phyloP scores from a whole-genome alignment of 805 yeast genomes.

The Dipodascus geniculatus region DNA sequence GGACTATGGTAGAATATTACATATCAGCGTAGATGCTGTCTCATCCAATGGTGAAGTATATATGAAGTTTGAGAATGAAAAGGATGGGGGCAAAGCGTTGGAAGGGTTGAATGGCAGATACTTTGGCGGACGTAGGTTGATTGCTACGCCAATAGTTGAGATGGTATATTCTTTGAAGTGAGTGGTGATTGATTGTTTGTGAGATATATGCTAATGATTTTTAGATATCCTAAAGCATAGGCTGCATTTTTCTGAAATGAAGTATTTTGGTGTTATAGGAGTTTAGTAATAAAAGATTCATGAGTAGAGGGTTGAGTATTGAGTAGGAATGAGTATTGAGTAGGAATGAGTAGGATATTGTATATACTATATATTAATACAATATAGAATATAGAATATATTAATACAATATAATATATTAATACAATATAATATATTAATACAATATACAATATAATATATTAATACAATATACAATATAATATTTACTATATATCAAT shows the following conservation, averaged over 20 bases:
- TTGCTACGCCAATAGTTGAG: constrained; percentile 22
- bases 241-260: too few species aligned
- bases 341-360: too few species aligned
- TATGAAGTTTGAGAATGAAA: constrained; percentile 15
- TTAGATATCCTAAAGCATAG: neutral
- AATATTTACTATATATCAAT: too few species aligned
- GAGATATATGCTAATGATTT: neutral
- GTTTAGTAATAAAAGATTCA: constrained; percentile 8
- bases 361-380: too few species aligned
- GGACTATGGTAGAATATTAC: constrained; percentile 24
- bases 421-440: too few species aligned
- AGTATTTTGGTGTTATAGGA: constrained; percentile 13
- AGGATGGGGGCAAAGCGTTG: neutral
- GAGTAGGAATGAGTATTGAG: too few species aligned
- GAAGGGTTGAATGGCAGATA: constrained; percentile 23
- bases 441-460: too few species aligned
- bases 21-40: constrained; percentile 20
- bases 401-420: too few species aligned
- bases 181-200: neutral
- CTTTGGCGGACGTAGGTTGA: constrained; percentile 25
- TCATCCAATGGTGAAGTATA: constrained; percentile 24
- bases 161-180: constrained; percentile 22
- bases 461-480: too few species aligned
- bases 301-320: too few species aligned
- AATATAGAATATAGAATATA: too few species aligned